Conservation (phyloP, 2,329 filamentous ascomycete species). For the Trichoderma atrobrunneum region DNA sequence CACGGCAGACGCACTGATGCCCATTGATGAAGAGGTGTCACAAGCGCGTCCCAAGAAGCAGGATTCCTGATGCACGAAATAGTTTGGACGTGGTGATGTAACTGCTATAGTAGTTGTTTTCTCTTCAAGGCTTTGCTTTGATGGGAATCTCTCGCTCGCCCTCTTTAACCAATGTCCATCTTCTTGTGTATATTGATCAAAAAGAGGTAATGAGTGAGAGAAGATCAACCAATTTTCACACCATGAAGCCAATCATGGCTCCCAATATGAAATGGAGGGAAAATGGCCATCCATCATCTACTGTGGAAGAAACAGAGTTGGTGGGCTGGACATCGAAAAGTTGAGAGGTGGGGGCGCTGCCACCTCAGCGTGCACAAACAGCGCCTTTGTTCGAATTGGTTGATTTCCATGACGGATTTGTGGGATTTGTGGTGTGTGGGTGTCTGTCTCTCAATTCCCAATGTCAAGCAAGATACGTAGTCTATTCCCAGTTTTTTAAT, state of each 20-base stretch:
- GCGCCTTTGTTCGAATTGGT: not conserved
- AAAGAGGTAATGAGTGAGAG: not conserved
- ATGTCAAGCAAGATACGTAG: not conserved
- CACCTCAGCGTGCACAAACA: slow-evolving; percentile 13
- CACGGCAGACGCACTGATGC: slow-evolving; percentile 12
- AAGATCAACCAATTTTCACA: not conserved
- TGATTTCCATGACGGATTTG: not conserved
- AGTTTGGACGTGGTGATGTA: not conserved
- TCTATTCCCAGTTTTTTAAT: not conserved
- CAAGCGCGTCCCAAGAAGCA: not conserved
- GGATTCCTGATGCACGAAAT: not conserved
- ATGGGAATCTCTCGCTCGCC: not conserved
- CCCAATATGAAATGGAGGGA: not conserved
- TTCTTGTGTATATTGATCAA: not conserved
- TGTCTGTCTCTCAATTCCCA: not conserved
- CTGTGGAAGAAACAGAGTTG: not conserved
- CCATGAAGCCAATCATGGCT: not conserved
- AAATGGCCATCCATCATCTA: not conserved
- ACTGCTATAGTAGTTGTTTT: not conserved
- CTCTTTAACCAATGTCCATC: not conserved
- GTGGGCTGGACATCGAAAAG: not conserved
- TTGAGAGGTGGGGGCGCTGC: slow-evolving; percentile 3
- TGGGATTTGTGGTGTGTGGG: not conserved
- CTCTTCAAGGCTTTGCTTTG: not conserved
- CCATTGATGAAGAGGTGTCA: slow-evolving; percentile 5